Base-by-base conservation (phyloP, 2,329 filamentous ascomycete genomes). In the Diplocarpon mali region DNA sequence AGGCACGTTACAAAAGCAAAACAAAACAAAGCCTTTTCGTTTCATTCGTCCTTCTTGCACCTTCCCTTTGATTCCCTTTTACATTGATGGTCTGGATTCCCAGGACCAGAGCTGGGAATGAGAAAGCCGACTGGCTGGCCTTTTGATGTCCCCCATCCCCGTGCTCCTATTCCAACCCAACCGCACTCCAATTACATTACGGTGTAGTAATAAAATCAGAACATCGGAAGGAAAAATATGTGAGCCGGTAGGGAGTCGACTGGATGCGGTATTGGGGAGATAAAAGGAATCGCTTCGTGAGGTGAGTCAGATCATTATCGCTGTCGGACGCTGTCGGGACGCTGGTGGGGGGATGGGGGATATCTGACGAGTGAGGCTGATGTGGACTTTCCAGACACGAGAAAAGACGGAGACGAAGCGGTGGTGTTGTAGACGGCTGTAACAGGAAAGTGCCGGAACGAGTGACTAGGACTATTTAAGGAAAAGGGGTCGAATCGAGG, bases 401-500 rank as follows among this genome's bases (percentile, higher is more conserved):
- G 20, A 24, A 3, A 24, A 24, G 44, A 38, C 39, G 44, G 47
- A 54, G 50, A 54, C 52, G 14, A 46, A 53, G 49, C 38, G 30
- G 34, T 27, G 31, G 30, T 24, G 20, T 24, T 24, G 20, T 7
- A 7, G 20, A 24, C 27, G n/a, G 13, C 27, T 35, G 46, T 48
- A 38, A 35, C 35, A 41, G 20, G 20, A 24, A 51, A 48, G 32
- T 41, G 40, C 48, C 11, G 36, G 49, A 51, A 31, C 36, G 46
- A 54, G 27, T 42, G 46, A 48, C 35, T 35, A 35, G n/a, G 46
- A 40, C 12, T 39, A 46, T 45, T 52, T 32, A 60, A 61, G 55
- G 56, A 60, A 55, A 62, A 63, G 27, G n/a, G 7, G 49, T 34
- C 29, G 47, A 63, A 61, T 38, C 12, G 60, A 63, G 51, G 48